Conservation (phyloP, 495 filamentous ascomycete species). For the Friedmanniomyces simplex region DNA sequence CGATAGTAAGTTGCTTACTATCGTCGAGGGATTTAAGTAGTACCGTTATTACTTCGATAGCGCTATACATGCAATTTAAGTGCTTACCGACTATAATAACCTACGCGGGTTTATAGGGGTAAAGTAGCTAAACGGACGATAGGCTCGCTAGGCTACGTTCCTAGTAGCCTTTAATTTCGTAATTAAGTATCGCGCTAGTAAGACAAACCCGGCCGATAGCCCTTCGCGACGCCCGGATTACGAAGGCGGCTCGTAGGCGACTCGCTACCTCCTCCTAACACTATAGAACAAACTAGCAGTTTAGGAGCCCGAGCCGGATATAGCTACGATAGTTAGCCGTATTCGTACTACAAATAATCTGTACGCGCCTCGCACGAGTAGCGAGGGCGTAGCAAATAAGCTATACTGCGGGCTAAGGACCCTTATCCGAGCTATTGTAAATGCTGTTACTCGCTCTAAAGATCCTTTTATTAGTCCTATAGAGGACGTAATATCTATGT, state of each 20-base stretch:
- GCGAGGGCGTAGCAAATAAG: too few species aligned
- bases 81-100: conserved; percentile 17
- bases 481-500: too few species aligned
- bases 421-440: too few species aligned
- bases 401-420: too few species aligned
- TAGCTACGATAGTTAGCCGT: not conserved
- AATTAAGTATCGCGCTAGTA: not conserved
- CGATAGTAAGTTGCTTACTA: conserved; percentile 11
- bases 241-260: not conserved
- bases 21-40: conserved; percentile 8
- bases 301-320: not conserved
- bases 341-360: too few species aligned
- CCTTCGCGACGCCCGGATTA: not conserved
- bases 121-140: conserved; percentile 20
- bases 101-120: conserved; percentile 7
- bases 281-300: not conserved
- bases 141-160: conserved; percentile 22
- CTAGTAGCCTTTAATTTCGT: conserved; percentile 28
- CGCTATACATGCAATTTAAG: not conserved
- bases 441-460: too few species aligned
- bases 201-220: not conserved
- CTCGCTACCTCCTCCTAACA: not conserved
- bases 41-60: conserved; percentile 1
- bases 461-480: too few species aligned
- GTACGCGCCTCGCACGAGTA: too few species aligned